Conservation (phyloP, 164 flowering plant genomes). For the Annona squamosa region DNA sequence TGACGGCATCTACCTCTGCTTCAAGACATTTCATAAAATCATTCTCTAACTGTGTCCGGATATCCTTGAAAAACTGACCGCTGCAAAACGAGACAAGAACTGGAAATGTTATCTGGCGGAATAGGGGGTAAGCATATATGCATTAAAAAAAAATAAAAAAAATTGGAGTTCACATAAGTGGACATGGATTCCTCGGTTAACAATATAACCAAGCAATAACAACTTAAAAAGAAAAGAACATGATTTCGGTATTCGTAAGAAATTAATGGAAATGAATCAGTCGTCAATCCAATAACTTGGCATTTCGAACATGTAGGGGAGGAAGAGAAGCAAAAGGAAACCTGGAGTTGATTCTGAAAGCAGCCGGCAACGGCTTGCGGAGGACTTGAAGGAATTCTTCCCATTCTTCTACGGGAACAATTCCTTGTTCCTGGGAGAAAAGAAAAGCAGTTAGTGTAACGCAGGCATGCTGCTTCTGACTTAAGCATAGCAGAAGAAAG, state of each 20-base stretch:
- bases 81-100: constrained; percentile 36
- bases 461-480: neutral
- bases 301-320: neutral
- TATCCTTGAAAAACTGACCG: constrained; percentile 67
- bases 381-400: constrained; percentile 49
- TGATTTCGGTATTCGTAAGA: neutral
- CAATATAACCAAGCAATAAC: neutral
- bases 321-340: neutral
- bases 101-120: neutral
- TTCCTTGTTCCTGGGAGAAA: constrained; percentile 64
- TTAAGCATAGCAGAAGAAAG: neutral
- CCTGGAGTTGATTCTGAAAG: constrained; percentile 92
- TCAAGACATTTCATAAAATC: constrained; percentile 79
- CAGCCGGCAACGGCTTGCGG: constrained; percentile 83
- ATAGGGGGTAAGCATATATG: neutral
- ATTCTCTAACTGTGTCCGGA: constrained; percentile 63
- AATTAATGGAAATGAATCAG: neutral
- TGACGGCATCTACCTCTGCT: constrained; percentile 46
- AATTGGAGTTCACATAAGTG: neutral
- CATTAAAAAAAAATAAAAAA: too few species aligned
- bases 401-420: constrained; percentile 81
- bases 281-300: neutral
- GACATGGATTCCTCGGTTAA: neutral
- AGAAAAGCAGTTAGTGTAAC: neutral
- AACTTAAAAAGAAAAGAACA: too few species aligned